phyloP scores from a whole-genome alignment of 2,329 filamentous ascomycete genomes.

The Epichloe gansuensis region DNA sequence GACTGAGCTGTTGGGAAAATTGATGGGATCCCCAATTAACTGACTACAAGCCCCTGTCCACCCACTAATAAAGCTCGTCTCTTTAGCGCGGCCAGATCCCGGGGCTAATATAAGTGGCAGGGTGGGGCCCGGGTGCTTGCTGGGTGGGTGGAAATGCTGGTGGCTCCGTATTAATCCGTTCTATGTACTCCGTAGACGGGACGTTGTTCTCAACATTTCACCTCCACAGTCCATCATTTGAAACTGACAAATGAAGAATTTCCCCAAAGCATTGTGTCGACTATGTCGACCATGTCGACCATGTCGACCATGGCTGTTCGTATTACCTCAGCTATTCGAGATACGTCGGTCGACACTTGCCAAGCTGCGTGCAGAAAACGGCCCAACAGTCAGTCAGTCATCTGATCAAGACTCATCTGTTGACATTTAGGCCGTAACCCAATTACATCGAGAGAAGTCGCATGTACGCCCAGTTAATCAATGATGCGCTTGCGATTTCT shows the following conservation, averaged over 20 bases:
- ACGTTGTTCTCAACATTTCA: background rate
- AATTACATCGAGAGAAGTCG: background rate
- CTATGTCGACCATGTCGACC: background rate
- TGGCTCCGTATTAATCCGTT: background rate
- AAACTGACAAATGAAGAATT: too few species aligned
- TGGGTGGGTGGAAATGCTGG: too few species aligned
- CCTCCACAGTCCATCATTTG: background rate
- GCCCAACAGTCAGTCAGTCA: background rate
- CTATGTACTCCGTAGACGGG: too few species aligned
- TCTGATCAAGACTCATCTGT: background rate
- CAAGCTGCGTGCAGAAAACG: background rate
- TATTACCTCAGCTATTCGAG: background rate
- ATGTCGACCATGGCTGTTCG: background rate
- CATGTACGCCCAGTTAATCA: background rate
- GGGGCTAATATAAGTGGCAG: background rate
- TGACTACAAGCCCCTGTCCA: too few species aligned
- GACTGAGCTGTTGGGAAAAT: background rate
- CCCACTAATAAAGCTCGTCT: too few species aligned
- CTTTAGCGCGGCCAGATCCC: background rate
- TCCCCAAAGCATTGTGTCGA: background rate
- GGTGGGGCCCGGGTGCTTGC: background rate
- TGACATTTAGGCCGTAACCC: conserved; percentile 1
- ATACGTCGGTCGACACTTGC: background rate
- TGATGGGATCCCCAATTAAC: background rate
- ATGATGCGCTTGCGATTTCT: background rate